Conservation (phyloP, 176 grass and related monocot genomes). For the Typha latifolia region DNA sequence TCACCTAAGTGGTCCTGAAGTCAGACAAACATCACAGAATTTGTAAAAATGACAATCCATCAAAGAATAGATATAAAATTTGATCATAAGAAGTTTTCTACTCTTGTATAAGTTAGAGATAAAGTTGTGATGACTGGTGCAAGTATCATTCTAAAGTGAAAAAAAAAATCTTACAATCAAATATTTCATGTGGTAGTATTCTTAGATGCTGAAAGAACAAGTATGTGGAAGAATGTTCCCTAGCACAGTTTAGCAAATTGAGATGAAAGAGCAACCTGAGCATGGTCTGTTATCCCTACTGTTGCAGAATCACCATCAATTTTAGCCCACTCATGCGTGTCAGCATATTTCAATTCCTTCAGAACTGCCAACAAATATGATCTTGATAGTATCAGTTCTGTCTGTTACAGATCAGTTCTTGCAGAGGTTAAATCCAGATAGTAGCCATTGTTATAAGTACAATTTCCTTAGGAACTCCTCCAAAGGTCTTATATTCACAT, state of each 20-base stretch:
- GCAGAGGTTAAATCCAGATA: background rate
- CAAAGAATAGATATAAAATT: background rate
- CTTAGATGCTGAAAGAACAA: background rate
- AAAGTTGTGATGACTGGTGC: no score
- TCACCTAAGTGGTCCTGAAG: conserved; percentile 87
- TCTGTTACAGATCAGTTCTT: background rate
- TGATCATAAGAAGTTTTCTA: background rate
- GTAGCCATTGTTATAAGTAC: background rate
- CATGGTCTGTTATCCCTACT: conserved; percentile 93
- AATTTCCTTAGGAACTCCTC: no score
- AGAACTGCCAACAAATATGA: conserved; percentile 38
- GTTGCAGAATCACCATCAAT: conserved; percentile 69
- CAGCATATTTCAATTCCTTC: conserved; percentile 86
- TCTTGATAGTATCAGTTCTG: background rate
- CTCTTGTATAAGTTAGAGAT: no score
- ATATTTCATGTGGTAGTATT: background rate
- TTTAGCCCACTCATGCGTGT: conserved; percentile 93
- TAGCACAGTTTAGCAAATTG: background rate
- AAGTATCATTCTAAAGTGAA: no score
- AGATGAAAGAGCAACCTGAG: conserved; percentile 44
- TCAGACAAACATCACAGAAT: conserved; percentile 14
- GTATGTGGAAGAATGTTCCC: conserved; percentile 1
- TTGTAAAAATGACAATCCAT: background rate
- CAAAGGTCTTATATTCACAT: no score
- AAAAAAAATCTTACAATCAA: background rate